phyloP scores from a whole-genome alignment of 139 green algal genomes.

The Tetraselmis chui region DNA sequence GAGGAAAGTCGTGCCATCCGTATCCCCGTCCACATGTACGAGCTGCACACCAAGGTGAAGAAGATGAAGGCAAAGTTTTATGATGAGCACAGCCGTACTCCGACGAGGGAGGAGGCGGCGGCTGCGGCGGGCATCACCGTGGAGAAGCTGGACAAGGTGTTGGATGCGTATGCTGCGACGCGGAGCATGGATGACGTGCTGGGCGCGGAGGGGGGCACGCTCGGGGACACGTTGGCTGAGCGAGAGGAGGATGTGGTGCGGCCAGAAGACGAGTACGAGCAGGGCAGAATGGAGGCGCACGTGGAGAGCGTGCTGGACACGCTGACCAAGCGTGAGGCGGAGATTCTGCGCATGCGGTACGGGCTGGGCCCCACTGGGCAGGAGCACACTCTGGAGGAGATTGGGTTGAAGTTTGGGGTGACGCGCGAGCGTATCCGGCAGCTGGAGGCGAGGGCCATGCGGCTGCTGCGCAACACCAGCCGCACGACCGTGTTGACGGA shows the following conservation, averaged over 20 bases:
- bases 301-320: slow-evolving; percentile 65
- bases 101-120: slow-evolving; percentile 49
- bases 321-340: slow-evolving; percentile 68
- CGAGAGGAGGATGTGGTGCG: slow-evolving; percentile 40
- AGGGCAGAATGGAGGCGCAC: slow-evolving; percentile 50
- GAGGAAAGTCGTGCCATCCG: slow-evolving; percentile 59
- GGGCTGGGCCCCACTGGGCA: slow-evolving; percentile 65
- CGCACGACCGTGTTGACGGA: slow-evolving; percentile 17
- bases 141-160: slow-evolving; percentile 36
- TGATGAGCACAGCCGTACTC: slow-evolving; percentile 22
- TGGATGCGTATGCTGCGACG: slow-evolving; percentile 18
- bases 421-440: slow-evolving; percentile 97
- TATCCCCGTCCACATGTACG: slow-evolving; percentile 76
- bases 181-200: not conserved
- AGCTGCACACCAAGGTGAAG: slow-evolving; percentile 39
- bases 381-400: slow-evolving; percentile 79
- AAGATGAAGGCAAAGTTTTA: slow-evolving; percentile 25
- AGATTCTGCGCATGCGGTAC: slow-evolving; percentile 83
- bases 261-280: slow-evolving; percentile 36
- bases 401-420: slow-evolving; percentile 57
- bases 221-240: not conserved
- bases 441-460: slow-evolving; percentile 89
- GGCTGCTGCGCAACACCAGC: slow-evolving; percentile 58
- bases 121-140: slow-evolving; percentile 41
- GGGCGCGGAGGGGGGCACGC: not conserved